Evolutionary conservation across 495 filamentous ascomycete genomes (phyloP), one percentile per base, ranked within the genome.

Genomic region (Baudoinia panamericana): DNA sequence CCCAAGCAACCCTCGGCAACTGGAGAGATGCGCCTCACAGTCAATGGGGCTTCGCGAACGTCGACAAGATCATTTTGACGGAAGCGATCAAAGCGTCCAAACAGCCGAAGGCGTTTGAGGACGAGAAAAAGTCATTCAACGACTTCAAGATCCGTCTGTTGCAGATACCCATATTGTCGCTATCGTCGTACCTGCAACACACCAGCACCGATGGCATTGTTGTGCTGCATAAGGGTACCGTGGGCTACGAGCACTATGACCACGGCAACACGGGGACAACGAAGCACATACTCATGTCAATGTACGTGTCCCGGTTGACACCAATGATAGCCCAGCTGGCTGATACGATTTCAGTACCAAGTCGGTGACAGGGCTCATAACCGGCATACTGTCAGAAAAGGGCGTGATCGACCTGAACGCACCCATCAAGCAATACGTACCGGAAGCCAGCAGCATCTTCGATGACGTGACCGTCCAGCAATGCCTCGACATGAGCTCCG

Each of bases 181-280:
- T 48, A 4, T 4, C 21, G 5, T 12, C 21, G n/a, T 42, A 35
- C 13, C 37, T 38, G 3, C 16, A 10, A 6, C 10, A 22, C 19
- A 41, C 45, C 25, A 21, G 42, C 10, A 48, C 45, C 18, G 45
- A 48, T 28, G 38, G 45, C 38, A 2, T 48, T n/a, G 25, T 48
- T 12, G 24, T 48, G 17, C 33, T 48, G 6, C 36, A 48, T 17
- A 40, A 48, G 13, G 45, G 45, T 5, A 17, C 29, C 2, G 30
- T 48, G 7, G 38, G 24, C 3, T 27, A 41, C 21, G 45, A 48
- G 24, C 24, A 36, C 38, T 48, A 42, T 27, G 30, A 6, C 20
- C 29, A 35, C 28, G 36, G 17, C 15, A 48, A 48, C 27, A 21
- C 11, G 1, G 38, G 5, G 5, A 10, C 21, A 6, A 31, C 38